Evolutionary conservation across 2,329 filamentous ascomycete genomes (phyloP).

Genomic region (Dryadomyces quercivorus): DNA sequence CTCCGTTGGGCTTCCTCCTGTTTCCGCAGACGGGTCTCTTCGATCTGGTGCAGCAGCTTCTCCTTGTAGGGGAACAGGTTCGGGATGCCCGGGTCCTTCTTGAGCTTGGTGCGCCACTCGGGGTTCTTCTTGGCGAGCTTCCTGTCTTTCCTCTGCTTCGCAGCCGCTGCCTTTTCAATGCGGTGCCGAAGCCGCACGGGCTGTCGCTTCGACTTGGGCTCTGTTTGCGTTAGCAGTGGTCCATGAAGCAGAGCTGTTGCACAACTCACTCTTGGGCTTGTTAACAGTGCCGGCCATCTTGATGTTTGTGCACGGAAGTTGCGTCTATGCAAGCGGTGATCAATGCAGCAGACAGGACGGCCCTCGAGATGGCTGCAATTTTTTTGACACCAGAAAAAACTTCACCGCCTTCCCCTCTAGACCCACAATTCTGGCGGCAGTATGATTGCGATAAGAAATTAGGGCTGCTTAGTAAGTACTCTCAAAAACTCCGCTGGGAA

Average conservation of each 20-base stretch:
- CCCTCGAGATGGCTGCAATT: background rate
- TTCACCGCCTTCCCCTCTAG: slow-evolving; percentile 13
- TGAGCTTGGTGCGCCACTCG: slow-evolving; percentile 87
- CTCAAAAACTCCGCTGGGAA: no score
- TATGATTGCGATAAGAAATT: slow-evolving; percentile 12
- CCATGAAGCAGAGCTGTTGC: background rate
- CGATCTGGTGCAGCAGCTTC: slow-evolving; percentile 85
- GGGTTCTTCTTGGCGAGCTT: slow-evolving; percentile 94
- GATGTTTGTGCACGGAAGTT: background rate
- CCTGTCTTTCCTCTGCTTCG: slow-evolving; percentile 81
- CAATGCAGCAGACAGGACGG: background rate
- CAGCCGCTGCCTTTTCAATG: slow-evolving; percentile 82
- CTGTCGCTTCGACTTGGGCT: slow-evolving; percentile 88
- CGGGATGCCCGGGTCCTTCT: slow-evolving; percentile 96
- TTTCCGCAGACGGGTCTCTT: slow-evolving; percentile 72
- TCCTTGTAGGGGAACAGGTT: slow-evolving; percentile 98
- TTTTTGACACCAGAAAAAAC: slow-evolving; percentile 8
- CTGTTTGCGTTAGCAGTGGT: slow-evolving; percentile 30
- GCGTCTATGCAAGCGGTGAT: background rate
- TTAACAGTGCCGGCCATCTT: slow-evolving; percentile 42
- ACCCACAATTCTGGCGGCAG: slow-evolving; percentile 8
- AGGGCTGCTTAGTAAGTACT: background rate
- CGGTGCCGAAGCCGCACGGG: slow-evolving; percentile 86
- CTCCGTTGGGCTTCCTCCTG: slow-evolving; percentile 63
- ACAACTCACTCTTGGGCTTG: slow-evolving; percentile 38